Conservation (phyloP, 495 filamentous ascomycete genomes). For the Penicillium lividum region DNA sequence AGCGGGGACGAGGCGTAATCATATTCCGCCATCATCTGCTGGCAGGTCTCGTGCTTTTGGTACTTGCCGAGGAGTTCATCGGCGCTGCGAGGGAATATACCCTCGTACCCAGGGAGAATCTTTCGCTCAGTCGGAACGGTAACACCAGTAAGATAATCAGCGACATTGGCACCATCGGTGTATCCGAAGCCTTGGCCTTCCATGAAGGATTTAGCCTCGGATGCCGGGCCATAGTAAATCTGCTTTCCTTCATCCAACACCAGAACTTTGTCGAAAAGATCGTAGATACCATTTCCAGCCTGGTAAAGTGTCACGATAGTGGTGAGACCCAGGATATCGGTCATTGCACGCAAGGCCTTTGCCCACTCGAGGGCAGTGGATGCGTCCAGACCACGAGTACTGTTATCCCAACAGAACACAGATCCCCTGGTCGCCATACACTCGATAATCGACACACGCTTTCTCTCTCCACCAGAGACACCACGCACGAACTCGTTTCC, state of each 20-base stretch:
- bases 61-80: conserved; percentile 41
- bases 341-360: conserved; percentile 48
- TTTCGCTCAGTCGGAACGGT: conserved; percentile 68
- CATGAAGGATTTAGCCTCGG: conserved; percentile 64
- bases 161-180: conserved; percentile 50
- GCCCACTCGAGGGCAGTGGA: conserved; percentile 57
- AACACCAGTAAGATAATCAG: conserved; percentile 68
- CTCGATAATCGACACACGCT: conserved; percentile 68
- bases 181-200: conserved; percentile 63
- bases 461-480: conserved; percentile 80
- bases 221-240: conserved; percentile 60
- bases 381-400: conserved; percentile 62
- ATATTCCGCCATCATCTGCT: conserved; percentile 42
- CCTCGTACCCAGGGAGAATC: conserved; percentile 53
- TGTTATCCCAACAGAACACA: conserved; percentile 62
- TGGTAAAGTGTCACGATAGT: conserved; percentile 59
- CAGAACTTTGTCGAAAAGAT: conserved; percentile 66
- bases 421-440: conserved; percentile 60
- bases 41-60: conserved; percentile 36
- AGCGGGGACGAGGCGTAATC: conserved; percentile 42
- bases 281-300: conserved; percentile 62
- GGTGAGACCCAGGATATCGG: conserved; percentile 45
- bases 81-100: conserved; percentile 45
- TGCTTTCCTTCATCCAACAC: conserved; percentile 64
- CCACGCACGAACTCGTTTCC: conserved; percentile 80